Percentiles rank a stretch among this genome's conserved stretches.
Conservation (phyloP, 768 basidiomycete species). For the Xanthoconium stramineum region DNA sequence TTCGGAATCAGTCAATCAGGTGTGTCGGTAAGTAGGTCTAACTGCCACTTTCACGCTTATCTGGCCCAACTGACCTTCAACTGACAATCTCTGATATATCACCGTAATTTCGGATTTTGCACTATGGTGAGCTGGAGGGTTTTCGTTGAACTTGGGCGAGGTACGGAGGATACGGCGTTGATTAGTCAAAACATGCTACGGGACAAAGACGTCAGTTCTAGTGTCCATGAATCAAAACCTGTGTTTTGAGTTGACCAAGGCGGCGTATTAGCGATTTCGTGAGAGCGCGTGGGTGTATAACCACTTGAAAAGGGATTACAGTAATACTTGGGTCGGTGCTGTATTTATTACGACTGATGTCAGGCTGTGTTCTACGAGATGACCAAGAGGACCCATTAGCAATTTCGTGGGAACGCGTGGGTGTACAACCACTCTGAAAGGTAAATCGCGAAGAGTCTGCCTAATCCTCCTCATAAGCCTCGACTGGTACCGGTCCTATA, state of each 20-base stretch:
- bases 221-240: too few species aligned
- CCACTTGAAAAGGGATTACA: slow-evolving; percentile 22
- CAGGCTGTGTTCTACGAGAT: too few species aligned
- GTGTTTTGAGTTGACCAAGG: neutral
- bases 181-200: too few species aligned
- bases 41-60: too few species aligned
- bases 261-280: slow-evolving; percentile 13
- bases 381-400: neutral
- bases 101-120: neutral
- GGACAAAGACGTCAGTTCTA: neutral
- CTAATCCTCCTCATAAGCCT: slow-evolving; percentile 10
- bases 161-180: neutral
- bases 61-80: too few species aligned
- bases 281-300: slow-evolving; percentile 24
- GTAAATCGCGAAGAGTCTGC: slow-evolving; percentile 12
- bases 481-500: neutral
- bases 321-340: neutral
- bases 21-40: too few species aligned
- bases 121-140: too few species aligned
- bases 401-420: slow-evolving; percentile 26
- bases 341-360: too few species aligned
- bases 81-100: too few species aligned
- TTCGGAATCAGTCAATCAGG: too few species aligned
- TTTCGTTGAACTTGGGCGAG: neutral
- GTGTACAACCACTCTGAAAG: slow-evolving; percentile 19